These are phyloP conservation scores for Ganoderma sinense DNA, from an alignment of 1,284 basidiomycete species.

Conservation along the genomic window DNA sequence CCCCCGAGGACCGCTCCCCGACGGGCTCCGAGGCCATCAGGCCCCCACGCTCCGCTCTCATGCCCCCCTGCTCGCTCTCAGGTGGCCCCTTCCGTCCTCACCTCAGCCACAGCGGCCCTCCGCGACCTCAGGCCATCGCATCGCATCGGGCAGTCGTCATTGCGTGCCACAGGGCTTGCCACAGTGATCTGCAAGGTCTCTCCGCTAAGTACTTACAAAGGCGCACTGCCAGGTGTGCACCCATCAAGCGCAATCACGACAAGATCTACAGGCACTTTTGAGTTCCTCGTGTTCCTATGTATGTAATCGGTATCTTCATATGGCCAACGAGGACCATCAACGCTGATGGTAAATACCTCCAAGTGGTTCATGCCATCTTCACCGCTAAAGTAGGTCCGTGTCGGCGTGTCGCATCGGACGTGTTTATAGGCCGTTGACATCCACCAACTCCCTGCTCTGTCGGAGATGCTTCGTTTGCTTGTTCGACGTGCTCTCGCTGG, in stretches of 20 bases:
- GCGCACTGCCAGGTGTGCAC: slow-evolving; percentile 1
- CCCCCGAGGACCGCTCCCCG: neutral
- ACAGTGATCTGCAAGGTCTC: slow-evolving; percentile 25
- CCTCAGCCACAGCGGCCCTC: neutral
- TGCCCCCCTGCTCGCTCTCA: neutral
- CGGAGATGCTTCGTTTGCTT: neutral
- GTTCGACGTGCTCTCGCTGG: neutral
- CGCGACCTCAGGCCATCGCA: neutral
- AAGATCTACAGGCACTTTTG: slow-evolving; percentile 29
- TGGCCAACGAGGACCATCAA: neutral
- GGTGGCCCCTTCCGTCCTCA: neutral
- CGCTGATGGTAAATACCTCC: neutral
- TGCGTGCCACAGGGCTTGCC: neutral
- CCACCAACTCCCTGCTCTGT: neutral
- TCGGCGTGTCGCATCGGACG: neutral
- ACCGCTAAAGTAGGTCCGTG: neutral
- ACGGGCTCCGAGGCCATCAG: neutral
- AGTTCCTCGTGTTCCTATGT: slow-evolving; percentile 4
- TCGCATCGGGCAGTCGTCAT: neutral
- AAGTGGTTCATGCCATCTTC: neutral
- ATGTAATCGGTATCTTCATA: slow-evolving; percentile 5
- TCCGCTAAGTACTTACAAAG: neutral
- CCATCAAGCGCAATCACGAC: slow-evolving; percentile 29
- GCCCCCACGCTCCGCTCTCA: neutral
- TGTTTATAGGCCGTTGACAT: neutral